Evolutionary conservation across 2,329 filamentous ascomycete genomes (phyloP).

Genomic region (Diplodia mutila): DNA sequence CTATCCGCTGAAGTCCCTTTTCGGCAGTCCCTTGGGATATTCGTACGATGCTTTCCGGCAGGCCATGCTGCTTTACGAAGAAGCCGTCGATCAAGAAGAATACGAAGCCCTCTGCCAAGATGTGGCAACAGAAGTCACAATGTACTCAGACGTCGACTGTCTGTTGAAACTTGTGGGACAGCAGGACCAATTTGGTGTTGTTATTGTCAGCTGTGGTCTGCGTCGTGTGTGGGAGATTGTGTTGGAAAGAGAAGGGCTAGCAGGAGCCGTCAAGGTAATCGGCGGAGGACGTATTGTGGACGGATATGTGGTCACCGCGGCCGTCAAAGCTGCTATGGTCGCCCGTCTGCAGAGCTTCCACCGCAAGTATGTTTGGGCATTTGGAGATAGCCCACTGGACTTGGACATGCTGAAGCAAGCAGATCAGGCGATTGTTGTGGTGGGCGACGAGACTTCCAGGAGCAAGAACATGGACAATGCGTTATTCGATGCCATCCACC

Average conservation of each 20-base stretch:
- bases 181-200: slow-evolving; percentile 46
- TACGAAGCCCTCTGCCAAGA: slow-evolving; percentile 53
- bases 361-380: slow-evolving; percentile 54
- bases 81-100: slow-evolving; percentile 41
- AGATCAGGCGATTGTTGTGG: slow-evolving; percentile 59
- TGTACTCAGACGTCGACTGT: slow-evolving; percentile 54
- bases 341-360: slow-evolving; percentile 42
- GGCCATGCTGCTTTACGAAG: slow-evolving; percentile 58
- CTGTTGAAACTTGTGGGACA: slow-evolving; percentile 46
- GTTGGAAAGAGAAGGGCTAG: slow-evolving; percentile 50
- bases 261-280: slow-evolving; percentile 53
- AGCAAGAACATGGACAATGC: slow-evolving; percentile 44
- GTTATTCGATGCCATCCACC: slow-evolving; percentile 50
- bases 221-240: slow-evolving; percentile 60
- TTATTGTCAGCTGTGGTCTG: slow-evolving; percentile 62
- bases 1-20: slow-evolving; percentile 50
- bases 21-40: slow-evolving; percentile 53
- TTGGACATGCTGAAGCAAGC: slow-evolving; percentile 60
- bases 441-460: slow-evolving; percentile 51
- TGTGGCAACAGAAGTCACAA: slow-evolving; percentile 46
- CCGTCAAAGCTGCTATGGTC: slow-evolving; percentile 56
- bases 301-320: slow-evolving; percentile 55
- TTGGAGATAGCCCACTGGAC: slow-evolving; percentile 65
- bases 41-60: slow-evolving; percentile 61
- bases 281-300: slow-evolving; percentile 55